A percentile compares a stretch with the other conserved stretches of the same genome.
phyloP scores from a whole-genome alignment of 805 yeast species.

The Spathaspora boniae region DNA sequence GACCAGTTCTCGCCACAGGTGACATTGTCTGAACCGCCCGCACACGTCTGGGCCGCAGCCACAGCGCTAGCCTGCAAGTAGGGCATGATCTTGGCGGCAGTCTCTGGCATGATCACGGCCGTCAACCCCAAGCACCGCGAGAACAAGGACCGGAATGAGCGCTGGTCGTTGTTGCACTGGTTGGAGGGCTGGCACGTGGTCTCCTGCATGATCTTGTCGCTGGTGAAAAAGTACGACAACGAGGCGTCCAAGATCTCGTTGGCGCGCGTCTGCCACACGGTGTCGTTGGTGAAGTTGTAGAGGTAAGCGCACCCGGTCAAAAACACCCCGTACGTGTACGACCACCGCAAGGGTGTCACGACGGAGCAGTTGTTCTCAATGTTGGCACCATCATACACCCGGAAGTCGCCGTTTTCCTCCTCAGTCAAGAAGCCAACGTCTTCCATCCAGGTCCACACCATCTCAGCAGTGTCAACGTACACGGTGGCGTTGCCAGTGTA shows the following conservation, averaged over 20 bases:
- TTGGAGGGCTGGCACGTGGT: conserved; percentile 51
- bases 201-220: conserved; percentile 55
- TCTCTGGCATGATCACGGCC: conserved; percentile 49
- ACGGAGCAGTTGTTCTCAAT: conserved; percentile 43
- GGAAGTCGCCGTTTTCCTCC: conserved; percentile 20
- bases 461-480: conserved; percentile 74
- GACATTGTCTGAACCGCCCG: conserved; percentile 81
- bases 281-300: conserved; percentile 56
- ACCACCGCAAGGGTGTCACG: conserved; percentile 55
- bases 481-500: conserved; percentile 60
- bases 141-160: conserved; percentile 70
- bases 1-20: conserved; percentile 85
- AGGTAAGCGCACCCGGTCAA: conserved; percentile 68
- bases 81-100: conserved; percentile 39
- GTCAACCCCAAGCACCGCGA: conserved; percentile 62
- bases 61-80: conserved; percentile 48
- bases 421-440: conserved; percentile 29
- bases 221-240: conserved; percentile 36
- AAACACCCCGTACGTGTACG: conserved; percentile 67
- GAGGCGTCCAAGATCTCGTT: conserved; percentile 36
- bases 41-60: conserved; percentile 76
- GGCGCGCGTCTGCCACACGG: conserved; percentile 39
- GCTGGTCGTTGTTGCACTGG: conserved; percentile 69
- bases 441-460: conserved; percentile 77
- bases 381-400: conserved; percentile 58